Base-by-base conservation (phyloP, 805 yeast genomes). In the Candida xyloterini region DNA sequence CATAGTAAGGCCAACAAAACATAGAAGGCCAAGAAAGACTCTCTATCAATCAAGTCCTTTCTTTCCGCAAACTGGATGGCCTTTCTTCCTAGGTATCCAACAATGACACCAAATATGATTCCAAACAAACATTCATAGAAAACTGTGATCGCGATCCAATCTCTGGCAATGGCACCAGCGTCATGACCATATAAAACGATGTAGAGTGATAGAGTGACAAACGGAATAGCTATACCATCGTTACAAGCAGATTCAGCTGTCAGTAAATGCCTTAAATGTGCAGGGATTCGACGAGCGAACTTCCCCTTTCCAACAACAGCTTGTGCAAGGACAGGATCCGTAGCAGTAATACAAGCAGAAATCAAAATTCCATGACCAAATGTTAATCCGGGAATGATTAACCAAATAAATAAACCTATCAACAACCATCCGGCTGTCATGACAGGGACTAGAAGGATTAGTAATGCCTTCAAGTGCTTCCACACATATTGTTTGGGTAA, bases 181-280 rank as follows among this genome's bases (percentile, higher is more conserved):
- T 74, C 47, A 1, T 80, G 77, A 4, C 62, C 60, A 53, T 79
- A 74, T 10, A 73, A 52, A 36, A 79, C 68, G 23, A 82, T 59
- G 50, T 70, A 68, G 35, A 80, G 64, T 2, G 86, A 76, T 21
- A 82, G 63, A 52, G 67, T 80, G 34, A 82, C 77, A 54, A 82
- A 83, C 5, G 90, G 90, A 42, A 77, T 76, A 1, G 81, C 80
- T 69, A 77, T 71, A 30, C 89, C 89, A 55, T 82, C 90, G 53
- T 82, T 83, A 50, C 87, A 81, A 3, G 84, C 89, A 1, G 86
- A 77, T 53, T 82, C 90, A 1, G 87, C 86, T 23, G 80, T 68
- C 33, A 82, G 63, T 38, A 82, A 63, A 47, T 79, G 72, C 48
- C 85, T 64, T 42, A 82, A 67, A 47, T 75, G 78, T 10, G 79